These are phyloP conservation scores for Diaporthe vexans DNA, from an alignment of 2,329 filamentous ascomycete species.

Conservation along the genomic window DNA sequence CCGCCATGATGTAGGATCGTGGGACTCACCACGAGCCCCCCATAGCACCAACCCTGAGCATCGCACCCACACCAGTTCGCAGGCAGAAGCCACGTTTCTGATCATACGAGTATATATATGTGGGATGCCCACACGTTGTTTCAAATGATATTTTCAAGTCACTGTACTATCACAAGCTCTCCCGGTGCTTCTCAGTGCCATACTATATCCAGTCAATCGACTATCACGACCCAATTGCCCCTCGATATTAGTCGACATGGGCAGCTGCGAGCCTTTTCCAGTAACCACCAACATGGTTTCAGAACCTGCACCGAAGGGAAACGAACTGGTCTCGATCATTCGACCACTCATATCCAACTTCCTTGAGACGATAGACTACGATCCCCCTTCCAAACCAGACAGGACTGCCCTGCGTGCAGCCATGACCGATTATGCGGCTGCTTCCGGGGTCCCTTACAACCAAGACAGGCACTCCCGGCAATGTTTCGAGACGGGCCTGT, in stretches of 20 bases:
- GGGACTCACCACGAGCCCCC: conserved; percentile 9
- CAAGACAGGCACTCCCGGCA: conserved; percentile 30
- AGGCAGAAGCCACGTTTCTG: conserved; percentile 20
- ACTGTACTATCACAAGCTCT: not conserved
- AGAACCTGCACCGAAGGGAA: not conserved
- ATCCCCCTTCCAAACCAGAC: conserved; percentile 3
- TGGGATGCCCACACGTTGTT: not conserved
- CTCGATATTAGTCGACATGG: conserved; percentile 4
- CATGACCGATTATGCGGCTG: conserved; percentile 30
- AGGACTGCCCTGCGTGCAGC: conserved; percentile 13
- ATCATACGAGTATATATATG: not conserved
- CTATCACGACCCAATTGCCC: not conserved
- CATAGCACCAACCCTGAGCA: not conserved
- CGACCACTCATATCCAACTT: conserved; percentile 30
- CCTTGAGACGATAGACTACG: conserved; percentile 27
- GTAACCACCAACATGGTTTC: not conserved
- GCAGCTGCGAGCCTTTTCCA: not conserved
- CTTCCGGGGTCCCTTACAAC: conserved; percentile 24
- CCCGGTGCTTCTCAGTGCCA: not conserved
- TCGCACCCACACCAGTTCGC: conserved; percentile 18
- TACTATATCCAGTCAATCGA: not conserved
- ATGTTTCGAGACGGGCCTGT: conserved; percentile 31
- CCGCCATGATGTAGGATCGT: conserved; percentile 24
- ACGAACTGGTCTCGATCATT: conserved; percentile 1
- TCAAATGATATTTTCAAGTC: not conserved